These are phyloP conservation scores for Magnusiomyces suaveolens DNA, from an alignment of 1,139 yeast genomes.

Conservation along the genomic window DNA sequence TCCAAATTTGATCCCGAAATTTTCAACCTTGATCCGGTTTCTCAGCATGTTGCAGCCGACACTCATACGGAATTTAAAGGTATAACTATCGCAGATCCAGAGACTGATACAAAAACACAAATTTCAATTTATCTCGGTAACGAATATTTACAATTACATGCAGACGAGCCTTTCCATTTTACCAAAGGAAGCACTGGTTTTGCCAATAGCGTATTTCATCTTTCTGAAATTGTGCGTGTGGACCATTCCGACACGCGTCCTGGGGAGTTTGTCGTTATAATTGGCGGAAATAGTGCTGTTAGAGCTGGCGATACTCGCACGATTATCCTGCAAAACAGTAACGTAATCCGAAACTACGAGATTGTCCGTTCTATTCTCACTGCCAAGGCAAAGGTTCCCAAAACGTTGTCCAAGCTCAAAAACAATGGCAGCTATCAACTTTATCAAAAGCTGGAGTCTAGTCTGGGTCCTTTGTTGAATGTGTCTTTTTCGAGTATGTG, in stretches of 20 bases:
- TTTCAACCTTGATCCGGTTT: conserved; percentile 21
- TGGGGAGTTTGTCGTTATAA: conserved; percentile 49
- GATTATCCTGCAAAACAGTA: conserved; percentile 13
- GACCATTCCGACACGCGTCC: conserved; percentile 38
- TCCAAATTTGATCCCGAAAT: conserved; percentile 19
- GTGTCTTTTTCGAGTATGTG: conserved; percentile 61
- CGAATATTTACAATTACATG: conserved; percentile 50
- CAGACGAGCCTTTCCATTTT: conserved; percentile 44
- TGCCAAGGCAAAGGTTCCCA: conserved; percentile 20
- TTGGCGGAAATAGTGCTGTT: conserved; percentile 14
- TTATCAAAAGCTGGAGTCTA: conserved; percentile 5
- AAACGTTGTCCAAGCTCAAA: background rate
- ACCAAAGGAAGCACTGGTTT: conserved; percentile 26
- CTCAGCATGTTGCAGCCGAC: conserved; percentile 21
- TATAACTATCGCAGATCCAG: conserved; percentile 11
- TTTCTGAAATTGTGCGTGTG: conserved; percentile 40
- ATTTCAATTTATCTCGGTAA: conserved; percentile 62
- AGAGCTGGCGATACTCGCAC: conserved; percentile 12
- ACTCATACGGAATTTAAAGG: conserved; percentile 18
- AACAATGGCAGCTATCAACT: conserved; percentile 3
- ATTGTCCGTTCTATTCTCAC: conserved; percentile 24
- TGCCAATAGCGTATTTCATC: conserved; percentile 21
- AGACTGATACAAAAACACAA: conserved; percentile 3
- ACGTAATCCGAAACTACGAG: conserved; percentile 17
- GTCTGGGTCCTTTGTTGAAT: conserved; percentile 37